phyloP scores from a whole-genome alignment of 805 yeast genomes.

The Sungouiozyma ichnusensis region DNA sequence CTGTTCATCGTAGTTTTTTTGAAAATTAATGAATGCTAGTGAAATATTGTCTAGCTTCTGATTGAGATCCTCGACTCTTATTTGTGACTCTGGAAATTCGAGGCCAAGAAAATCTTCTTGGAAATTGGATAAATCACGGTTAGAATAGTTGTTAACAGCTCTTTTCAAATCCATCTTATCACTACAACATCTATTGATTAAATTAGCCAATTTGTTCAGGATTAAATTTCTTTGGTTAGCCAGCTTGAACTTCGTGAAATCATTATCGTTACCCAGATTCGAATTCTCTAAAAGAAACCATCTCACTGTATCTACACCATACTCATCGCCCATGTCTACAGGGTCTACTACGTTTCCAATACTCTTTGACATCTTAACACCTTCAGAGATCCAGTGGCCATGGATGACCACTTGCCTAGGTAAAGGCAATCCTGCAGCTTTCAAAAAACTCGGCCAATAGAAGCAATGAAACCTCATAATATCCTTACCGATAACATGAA shows the following conservation, averaged over 20 bases:
- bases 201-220: conserved; percentile 75
- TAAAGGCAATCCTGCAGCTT: conserved; percentile 66
- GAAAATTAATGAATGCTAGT: conserved; percentile 13
- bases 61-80: background rate
- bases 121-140: background rate
- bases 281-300: conserved; percentile 71
- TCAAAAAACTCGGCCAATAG: conserved; percentile 85
- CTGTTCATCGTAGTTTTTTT: conserved; percentile 32
- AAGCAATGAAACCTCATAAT: conserved; percentile 80
- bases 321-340: conserved; percentile 43
- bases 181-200: conserved; percentile 65
- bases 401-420: conserved; percentile 79
- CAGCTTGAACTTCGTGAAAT: conserved; percentile 54
- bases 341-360: conserved; percentile 94
- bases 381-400: conserved; percentile 88
- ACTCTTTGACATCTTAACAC: conserved; percentile 88
- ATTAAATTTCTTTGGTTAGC: conserved; percentile 48
- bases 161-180: conserved; percentile 48
- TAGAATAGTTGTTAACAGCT: conserved; percentile 27
- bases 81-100: background rate
- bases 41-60: background rate
- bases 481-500: conserved; percentile 87
- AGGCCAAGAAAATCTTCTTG: background rate
- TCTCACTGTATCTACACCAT: conserved; percentile 66
- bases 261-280: conserved; percentile 65